phyloP scores from a whole-genome alignment of 108 stramenopile genomes.

The Parmales sp. region DNA sequence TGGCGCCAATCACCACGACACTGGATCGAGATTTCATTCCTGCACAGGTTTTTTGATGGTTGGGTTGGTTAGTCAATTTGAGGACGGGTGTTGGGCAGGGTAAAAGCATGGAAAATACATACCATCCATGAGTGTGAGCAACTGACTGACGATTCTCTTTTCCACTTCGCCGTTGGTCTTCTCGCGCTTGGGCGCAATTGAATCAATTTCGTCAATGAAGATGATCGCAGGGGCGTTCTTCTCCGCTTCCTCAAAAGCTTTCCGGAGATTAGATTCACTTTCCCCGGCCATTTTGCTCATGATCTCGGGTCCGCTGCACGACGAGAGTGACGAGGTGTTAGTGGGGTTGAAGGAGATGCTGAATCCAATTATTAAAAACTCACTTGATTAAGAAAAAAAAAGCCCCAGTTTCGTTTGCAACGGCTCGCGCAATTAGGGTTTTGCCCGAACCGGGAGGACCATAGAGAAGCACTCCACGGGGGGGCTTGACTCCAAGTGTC shows the following conservation, averaged over 20 bases:
- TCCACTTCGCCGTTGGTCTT: conserved; percentile 99
- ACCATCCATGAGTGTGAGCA: conserved; percentile 99
- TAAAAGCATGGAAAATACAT: too few relatives aligned
- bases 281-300: conserved; percentile 99
- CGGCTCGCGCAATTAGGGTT: conserved; percentile 97
- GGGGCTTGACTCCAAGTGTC: conserved; percentile 98
- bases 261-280: conserved; percentile 92
- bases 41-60: too few relatives aligned
- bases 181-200: conserved; percentile 97
- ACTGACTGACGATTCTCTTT: conserved; percentile 93
- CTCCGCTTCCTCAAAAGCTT: conserved; percentile 96
- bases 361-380: too few relatives aligned
- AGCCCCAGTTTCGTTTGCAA: conserved; percentile 99
- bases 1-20: conserved; percentile 96
- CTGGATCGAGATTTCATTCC: conserved; percentile 87
- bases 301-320: conserved; percentile 99
- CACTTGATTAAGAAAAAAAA: conserved; percentile 99
- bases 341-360: too few relatives aligned
- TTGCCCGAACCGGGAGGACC: conserved; percentile 99
- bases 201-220: conserved; percentile 99
- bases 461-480: conserved; percentile 96
- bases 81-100: too few relatives aligned
- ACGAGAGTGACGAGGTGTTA: too few relatives aligned
- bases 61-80: too few relatives aligned
- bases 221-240: conserved; percentile 99